A percentile compares a stretch with the other conserved stretches of the same genome.
Evolutionary conservation across 139 green algal genomes (phyloP).

Genomic region (Chlorella vulgaris): DNA sequence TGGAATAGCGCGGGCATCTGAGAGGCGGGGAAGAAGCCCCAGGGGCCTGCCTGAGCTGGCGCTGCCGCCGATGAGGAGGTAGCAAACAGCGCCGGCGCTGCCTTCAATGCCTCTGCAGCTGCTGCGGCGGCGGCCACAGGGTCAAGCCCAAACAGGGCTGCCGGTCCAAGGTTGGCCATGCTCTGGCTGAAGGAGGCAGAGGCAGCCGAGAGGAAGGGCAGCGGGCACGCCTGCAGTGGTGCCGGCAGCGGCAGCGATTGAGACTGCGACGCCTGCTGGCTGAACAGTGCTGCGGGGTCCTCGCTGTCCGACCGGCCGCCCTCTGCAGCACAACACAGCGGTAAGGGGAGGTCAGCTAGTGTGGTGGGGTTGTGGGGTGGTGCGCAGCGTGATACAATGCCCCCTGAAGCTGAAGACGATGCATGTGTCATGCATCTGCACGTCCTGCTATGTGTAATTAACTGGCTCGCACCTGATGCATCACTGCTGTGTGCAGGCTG

Average conservation of each 20-base stretch:
- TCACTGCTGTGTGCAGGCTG: conserved; percentile 13
- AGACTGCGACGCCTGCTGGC: background rate
- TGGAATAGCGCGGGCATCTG: conserved; percentile 10
- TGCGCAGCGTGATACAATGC: too few species aligned
- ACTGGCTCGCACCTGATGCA: background rate
- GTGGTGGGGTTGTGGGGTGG: too few species aligned
- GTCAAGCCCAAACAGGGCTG: conserved; percentile 19
- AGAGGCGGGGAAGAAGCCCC: conserved; percentile 6
- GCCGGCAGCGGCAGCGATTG: conserved; percentile 1
- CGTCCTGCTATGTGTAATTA: too few species aligned
- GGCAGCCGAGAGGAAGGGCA: background rate
- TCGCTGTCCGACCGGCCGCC: conserved; percentile 8
- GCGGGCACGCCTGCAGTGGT: background rate
- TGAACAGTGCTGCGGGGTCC: background rate
- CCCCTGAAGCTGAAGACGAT: too few species aligned
- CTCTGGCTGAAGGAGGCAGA: background rate
- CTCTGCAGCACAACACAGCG: background rate
- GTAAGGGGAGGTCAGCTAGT: too few species aligned
- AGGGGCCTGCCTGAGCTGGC: background rate
- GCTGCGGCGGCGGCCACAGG: background rate
- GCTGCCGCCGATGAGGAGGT: background rate
- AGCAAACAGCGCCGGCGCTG: conserved; percentile 18
- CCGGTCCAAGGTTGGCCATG: background rate
- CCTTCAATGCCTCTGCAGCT: conserved; percentile 2
- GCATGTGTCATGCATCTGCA: too few species aligned